These are phyloP conservation scores for Eimeria acervulina DNA, from an alignment of 169 alveolate species.

Conservation along the genomic window DNA sequence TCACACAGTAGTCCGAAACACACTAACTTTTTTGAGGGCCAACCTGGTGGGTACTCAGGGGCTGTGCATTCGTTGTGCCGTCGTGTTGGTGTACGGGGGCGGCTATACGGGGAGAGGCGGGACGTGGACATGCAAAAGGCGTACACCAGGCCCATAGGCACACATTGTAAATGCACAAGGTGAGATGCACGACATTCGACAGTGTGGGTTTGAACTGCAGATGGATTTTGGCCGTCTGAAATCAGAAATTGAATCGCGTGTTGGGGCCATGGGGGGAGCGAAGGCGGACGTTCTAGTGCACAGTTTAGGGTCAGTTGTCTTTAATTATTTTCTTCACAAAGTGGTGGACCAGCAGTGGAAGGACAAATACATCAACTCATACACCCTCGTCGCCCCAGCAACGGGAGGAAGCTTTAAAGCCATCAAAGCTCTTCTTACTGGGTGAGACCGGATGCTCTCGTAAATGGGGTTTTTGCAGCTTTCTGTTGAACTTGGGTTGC, in stretches of 20 bases:
- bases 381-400: conserved; percentile 74
- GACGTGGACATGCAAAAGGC: not conserved
- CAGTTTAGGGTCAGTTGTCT: conserved; percentile 66
- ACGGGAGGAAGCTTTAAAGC: conserved; percentile 84
- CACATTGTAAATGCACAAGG: not conserved
- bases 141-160: not conserved
- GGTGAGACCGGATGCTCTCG: conserved; percentile 27
- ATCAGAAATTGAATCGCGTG: conserved; percentile 62
- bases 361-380: conserved; percentile 71
- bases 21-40: not conserved
- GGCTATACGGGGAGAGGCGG: not conserved
- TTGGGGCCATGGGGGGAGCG: conserved; percentile 51
- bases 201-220: conserved; percentile 29
- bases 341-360: conserved; percentile 81
- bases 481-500: not conserved
- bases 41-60: not conserved
- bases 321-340: conserved; percentile 70
- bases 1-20: not conserved
- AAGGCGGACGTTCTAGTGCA: conserved; percentile 74
- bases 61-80: not conserved
- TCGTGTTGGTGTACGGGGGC: not conserved
- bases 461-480: not conserved
- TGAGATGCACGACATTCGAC: not conserved
- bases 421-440: conserved; percentile 73
- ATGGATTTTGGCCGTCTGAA: conserved; percentile 61